A percentile compares a stretch with the other conserved stretches of the same genome.
Evolutionary conservation across 306 rosid species (phyloP).

Genomic region (Cucurbita moschata): DNA sequence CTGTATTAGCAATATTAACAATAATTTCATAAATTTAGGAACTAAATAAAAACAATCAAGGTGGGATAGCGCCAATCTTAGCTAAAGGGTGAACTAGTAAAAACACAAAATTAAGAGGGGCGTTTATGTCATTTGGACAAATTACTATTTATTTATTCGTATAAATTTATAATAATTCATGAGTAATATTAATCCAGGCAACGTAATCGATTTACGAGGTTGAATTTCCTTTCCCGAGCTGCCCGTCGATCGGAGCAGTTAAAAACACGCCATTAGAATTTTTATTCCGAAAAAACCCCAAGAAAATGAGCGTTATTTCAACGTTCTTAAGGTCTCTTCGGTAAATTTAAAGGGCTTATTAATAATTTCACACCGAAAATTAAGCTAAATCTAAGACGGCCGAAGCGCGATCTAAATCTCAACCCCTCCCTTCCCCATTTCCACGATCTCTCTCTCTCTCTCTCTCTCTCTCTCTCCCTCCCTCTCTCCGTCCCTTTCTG

Average conservation of each 20-base stretch:
- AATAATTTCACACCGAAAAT: background rate
- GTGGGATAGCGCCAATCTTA: too few relatives aligned
- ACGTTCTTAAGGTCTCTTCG: background rate
- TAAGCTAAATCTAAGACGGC: background rate
- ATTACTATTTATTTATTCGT: background rate
- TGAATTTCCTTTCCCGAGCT: background rate
- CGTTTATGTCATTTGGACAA: background rate
- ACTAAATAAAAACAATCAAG: too few relatives aligned
- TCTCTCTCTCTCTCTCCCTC: background rate
- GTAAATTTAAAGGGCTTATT: background rate
- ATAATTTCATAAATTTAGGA: too few relatives aligned
- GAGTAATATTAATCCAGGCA: slow-evolving; percentile 1
- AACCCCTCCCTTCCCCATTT: background rate
- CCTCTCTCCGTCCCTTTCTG: background rate
- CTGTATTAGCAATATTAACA: too few relatives aligned
- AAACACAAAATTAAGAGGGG: background rate
- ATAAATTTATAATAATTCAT: background rate
- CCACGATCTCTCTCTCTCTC: slow-evolving; percentile 1
- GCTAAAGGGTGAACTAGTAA: background rate
- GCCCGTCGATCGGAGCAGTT: background rate
- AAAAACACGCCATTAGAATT: background rate
- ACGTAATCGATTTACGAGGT: background rate
- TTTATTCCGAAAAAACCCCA: background rate
- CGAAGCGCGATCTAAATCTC: slow-evolving; percentile 10
- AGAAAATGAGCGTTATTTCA: background rate